phyloP scores from a whole-genome alignment of 306 rosid genomes.

The Vachellia pachyceras region DNA sequence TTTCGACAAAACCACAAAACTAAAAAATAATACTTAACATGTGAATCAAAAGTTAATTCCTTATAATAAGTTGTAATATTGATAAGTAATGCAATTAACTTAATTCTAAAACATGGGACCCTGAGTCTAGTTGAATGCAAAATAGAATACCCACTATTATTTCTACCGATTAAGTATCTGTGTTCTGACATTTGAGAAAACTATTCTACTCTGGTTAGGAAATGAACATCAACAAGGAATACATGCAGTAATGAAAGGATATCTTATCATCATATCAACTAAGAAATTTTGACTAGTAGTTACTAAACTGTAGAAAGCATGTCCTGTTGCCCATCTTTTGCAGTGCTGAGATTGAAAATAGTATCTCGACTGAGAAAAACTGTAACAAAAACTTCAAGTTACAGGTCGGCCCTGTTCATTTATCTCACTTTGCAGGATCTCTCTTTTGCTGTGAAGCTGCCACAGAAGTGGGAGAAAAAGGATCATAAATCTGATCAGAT shows the following conservation, averaged over 20 bases:
- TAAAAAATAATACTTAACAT: background rate
- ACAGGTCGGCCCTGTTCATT: constrained; percentile 21
- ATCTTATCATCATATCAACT: background rate
- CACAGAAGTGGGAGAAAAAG: constrained; percentile 82
- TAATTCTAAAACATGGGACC: background rate
- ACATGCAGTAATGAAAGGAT: constrained; percentile 28
- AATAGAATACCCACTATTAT: background rate
- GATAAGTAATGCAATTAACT: background rate
- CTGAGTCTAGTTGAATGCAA: background rate
- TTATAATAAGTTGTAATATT: background rate
- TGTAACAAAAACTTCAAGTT: background rate
- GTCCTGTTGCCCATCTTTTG: background rate
- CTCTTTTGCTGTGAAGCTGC: constrained; percentile 52
- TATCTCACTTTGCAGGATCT: constrained; percentile 48
- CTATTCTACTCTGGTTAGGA: too few species aligned
- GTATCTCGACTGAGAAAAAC: constrained; percentile 13
- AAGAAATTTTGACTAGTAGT: background rate
- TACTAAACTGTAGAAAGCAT: constrained; percentile 22
- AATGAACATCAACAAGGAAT: constrained; percentile 18
- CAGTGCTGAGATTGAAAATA: constrained; percentile 16
- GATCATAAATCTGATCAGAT: constrained; percentile 89
- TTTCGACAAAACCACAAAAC: too few species aligned
- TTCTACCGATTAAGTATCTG: background rate
- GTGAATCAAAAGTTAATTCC: background rate
- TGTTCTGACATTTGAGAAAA: too few species aligned